These are phyloP conservation scores for Cornus controversa DNA, from an alignment of 148 eudicot species.

Conservation along the genomic window DNA sequence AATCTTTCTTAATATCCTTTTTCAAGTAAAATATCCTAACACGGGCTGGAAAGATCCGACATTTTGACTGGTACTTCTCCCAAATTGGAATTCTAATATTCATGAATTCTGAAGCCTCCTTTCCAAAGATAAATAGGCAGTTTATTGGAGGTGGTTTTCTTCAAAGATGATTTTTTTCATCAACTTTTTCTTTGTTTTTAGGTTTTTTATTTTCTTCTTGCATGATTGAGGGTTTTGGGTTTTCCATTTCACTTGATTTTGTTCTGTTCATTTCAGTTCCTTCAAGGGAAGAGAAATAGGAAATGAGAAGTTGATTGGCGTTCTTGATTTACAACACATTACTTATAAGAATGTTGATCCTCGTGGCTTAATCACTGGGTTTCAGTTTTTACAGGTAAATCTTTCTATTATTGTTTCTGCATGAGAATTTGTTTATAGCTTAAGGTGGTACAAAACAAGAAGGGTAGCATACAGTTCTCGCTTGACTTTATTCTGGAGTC, in stretches of 20 bases:
- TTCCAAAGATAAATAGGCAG: neutral
- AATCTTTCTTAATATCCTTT: neutral
- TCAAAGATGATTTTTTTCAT: neutral
- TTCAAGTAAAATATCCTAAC: no score
- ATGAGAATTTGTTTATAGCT: neutral
- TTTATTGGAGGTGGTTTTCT: neutral
- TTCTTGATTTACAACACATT: slow-evolving; percentile 49
- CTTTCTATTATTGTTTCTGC: neutral
- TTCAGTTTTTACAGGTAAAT: slow-evolving; percentile 58
- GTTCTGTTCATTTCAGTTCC: slow-evolving; percentile 39
- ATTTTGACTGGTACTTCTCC: neutral
- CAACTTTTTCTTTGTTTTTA: neutral
- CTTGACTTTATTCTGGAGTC: neutral
- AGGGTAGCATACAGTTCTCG: neutral
- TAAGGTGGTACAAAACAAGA: neutral
- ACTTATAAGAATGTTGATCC: slow-evolving; percentile 52
- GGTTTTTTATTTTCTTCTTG: neutral
- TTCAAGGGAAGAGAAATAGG: slow-evolving; percentile 45
- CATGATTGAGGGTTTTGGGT: slow-evolving; percentile 7
- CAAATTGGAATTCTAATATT: neutral
- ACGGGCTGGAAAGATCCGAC: neutral
- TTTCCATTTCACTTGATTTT: slow-evolving; percentile 2
- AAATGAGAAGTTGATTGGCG: slow-evolving; percentile 50
- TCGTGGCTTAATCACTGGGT: slow-evolving; percentile 55
- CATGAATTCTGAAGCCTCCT: neutral